Base-by-base conservation (phyloP, 1,284 basidiomycete genomes). In the Marasmius sp. region DNA sequence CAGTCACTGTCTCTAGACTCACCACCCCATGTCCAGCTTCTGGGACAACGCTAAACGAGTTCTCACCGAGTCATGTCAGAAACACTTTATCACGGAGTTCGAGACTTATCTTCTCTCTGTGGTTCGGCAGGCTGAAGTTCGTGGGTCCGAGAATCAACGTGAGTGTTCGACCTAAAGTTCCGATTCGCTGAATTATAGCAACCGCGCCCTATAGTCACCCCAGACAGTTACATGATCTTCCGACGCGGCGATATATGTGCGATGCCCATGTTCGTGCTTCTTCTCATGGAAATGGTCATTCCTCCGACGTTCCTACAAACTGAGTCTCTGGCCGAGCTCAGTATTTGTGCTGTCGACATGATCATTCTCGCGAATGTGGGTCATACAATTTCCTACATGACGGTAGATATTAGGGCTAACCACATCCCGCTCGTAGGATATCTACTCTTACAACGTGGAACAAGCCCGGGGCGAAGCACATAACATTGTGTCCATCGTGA, bases 401-500 rank as follows among this genome's bases (percentile, higher is more conserved):
- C 12, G 14, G 11, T 53, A 7, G 12, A 16, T 36, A 38, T 22
- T n/a, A 27, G 22, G 7, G 34, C 22, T 18, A 8, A 49, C 16
- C 36, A 37, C 10, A 34, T 47, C 11, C 54, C 18, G 39, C 57
- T 12, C 11, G 7, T 6, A 78, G 76, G 76, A 78, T 61, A 65
- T 78, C 22, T 66, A 65, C 58, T 81, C 80, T 0, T 81, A 79
- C 61, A 73, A 73, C 12, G 63, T 75, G 16, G 79, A 81, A 63
- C 75, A 77, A 58, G 69, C 74, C 2, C 69, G 70, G 0, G 79
- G 77, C 3, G 70, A 76, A 16, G 73, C 70, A 18, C 75, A 79
- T 65, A 82, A 82, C 60, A 66, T 79, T 7, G 64, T 82, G 39
- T 76, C 76, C 0, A 65, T 74, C 9, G 72, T 77, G 18, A 81